Evolutionary conservation across 495 filamentous ascomycete genomes (phyloP).

Genomic region (Opeltia flavorubescens): DNA sequence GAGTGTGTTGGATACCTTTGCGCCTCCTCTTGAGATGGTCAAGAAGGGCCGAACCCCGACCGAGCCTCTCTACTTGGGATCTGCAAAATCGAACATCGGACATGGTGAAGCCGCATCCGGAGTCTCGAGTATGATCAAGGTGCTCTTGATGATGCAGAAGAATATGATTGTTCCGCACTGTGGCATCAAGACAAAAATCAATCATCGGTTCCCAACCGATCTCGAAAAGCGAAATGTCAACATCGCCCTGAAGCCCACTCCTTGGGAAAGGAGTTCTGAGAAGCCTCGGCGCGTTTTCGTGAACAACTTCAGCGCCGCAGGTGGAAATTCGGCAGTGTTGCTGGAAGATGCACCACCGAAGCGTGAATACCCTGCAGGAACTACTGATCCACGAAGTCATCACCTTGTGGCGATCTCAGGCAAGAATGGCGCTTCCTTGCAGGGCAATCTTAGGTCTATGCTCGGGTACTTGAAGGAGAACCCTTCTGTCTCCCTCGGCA

Average conservation of each 20-base stretch:
- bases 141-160: slow-evolving; percentile 76
- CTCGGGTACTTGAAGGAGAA: slow-evolving; percentile 37
- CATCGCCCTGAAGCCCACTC: slow-evolving; percentile 42
- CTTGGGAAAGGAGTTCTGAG: slow-evolving; percentile 43
- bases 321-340: slow-evolving; percentile 47
- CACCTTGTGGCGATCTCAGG: slow-evolving; percentile 40
- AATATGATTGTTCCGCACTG: slow-evolving; percentile 72
- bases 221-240: slow-evolving; percentile 62
- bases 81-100: slow-evolving; percentile 79
- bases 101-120: slow-evolving; percentile 86
- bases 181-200: slow-evolving; percentile 73
- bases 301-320: slow-evolving; percentile 59
- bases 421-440: slow-evolving; percentile 38
- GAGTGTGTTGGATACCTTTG: slow-evolving; percentile 20
- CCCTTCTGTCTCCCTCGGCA: slow-evolving; percentile 28
- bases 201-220: slow-evolving; percentile 70
- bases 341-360: slow-evolving; percentile 39
- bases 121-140: slow-evolving; percentile 68
- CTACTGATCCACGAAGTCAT: slow-evolving; percentile 31
- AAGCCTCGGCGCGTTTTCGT: slow-evolving; percentile 40
- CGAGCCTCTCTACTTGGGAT: slow-evolving; percentile 69
- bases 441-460: slow-evolving; percentile 38
- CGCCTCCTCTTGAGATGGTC: slow-evolving; percentile 7
- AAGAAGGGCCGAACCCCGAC: slow-evolving; percentile 68
- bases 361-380: slow-evolving; percentile 11